Evolutionary conservation across 2,329 filamentous ascomycete species (phyloP), one percentile per base, ranked within the genome.

Genomic region (Fusarium nodosum): DNA sequence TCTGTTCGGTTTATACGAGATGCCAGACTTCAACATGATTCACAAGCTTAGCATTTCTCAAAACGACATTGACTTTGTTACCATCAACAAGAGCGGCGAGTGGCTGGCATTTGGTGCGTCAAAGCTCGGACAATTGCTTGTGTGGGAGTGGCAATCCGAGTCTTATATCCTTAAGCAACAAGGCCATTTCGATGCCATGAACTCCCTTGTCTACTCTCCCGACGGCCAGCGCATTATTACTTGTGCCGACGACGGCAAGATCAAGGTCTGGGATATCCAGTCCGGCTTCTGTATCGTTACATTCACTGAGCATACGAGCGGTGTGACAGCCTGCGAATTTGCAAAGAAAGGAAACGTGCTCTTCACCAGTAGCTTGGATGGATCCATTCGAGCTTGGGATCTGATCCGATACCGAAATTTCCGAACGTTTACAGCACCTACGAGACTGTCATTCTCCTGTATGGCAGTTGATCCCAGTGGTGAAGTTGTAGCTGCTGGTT

Each of bases 121-220:
- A 3, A 97, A 97, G 75, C 86, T 97, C 7, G 97, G 97, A 1
- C 96, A 99, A 77, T 85, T 99, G n/a, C 83, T 99, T 6, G 96
- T 99, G 6, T 99, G 96, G 96, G 96, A 99, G 79, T 99, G 97
- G 94, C 95, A 98, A 78, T 99, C 96, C 0, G 97, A 99, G 80
- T 98, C 95, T 8, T 99, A 99, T 79, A 97, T 99, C 61, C 84
- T 99, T 48, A 99, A 99, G 81, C 96, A 99, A 77, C 96, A 98
- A 79, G 96, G 95, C 0, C 96, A 99, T 80, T 94, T 97, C 70
- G 96, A 99, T 78, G 92, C 93, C 3, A 94, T 98, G 88, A 98
- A 98, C 79, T 88, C 94, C 1, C 85, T 99, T 6, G 91, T 92
- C 11, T 99, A 98, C 80, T 95, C 96, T 7, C 94, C 96, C 0